Base-by-base conservation (phyloP, 768 basidiomycete species). In the Austroboletus eburneus region DNA sequence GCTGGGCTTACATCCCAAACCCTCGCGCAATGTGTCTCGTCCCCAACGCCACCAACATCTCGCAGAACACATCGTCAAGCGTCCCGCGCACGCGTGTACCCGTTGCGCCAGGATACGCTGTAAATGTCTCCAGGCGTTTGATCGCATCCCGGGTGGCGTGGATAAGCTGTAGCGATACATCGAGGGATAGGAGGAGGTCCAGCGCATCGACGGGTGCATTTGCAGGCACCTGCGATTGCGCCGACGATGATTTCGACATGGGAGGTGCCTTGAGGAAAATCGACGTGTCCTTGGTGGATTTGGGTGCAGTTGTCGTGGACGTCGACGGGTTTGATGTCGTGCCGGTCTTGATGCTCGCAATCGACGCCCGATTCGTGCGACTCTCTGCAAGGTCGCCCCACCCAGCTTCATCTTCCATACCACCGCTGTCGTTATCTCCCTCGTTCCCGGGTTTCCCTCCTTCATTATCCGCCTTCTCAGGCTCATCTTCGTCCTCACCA, bases 71-170 rank as follows among this genome's bases (percentile, higher is more conserved):
- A 66, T 98, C 95, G 66, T 99, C 94, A 47, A 97, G 86, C 2
- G 92, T 92, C 59, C 97, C 93, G 24, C 83, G 73, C 2, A 99
- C 93, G 3, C 88, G 83, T 50, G 80, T 79, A 4, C 96, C 95
- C 50, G 88, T 91, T 48, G 80, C 77, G 0, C 91, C 90, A 0
- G 93, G 91, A 62, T 96, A 99, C 9, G 77, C 78, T 0, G 79
- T 73, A 63, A 98, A 99, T 3, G 85, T 91, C 61, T 99, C 92
- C 2, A 91, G 83, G 12, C 96, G 81, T 66, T 98, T 97, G 34
- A 94, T 75, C 0, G 87, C 80, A 51, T 96, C 93, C 42, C 94
- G 86, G 58, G 91, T 86, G 0, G 90, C 85, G 51, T 98, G 94
- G 46, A 99, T 94, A 30, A 99, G 77, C 58, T 93, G 86, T 0